Conservation (phyloP, 78 protist genomes). For the Planoprotostelium fungivorum region DNA sequence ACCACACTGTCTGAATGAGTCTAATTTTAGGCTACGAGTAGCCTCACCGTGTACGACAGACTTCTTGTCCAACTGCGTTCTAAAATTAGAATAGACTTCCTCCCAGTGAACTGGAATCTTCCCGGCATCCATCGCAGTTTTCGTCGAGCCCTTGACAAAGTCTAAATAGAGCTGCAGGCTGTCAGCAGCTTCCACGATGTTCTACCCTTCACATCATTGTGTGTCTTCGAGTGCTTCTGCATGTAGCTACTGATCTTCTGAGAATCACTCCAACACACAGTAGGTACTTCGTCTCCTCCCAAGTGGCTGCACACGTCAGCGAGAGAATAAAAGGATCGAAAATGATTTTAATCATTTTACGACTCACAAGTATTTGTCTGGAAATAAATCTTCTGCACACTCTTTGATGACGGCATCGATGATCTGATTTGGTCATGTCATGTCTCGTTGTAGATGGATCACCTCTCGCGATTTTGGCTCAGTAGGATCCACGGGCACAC, state of each 20-base stretch:
- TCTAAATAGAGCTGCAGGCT: background rate
- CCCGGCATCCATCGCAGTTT: background rate
- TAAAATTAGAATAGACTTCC: background rate
- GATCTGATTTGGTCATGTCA: background rate
- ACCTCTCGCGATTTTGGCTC: background rate
- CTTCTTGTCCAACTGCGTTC: background rate
- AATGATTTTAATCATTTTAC: slow-evolving; percentile 10
- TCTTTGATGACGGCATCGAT: background rate
- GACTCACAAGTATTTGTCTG: background rate
- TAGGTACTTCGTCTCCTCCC: slow-evolving; percentile 88
- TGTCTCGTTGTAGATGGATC: background rate
- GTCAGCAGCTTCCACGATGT: background rate
- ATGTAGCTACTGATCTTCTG: slow-evolving; percentile 1
- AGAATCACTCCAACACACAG: slow-evolving; percentile 71
- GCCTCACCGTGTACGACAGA: background rate
- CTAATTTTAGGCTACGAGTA: background rate
- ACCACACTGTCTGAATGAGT: background rate
- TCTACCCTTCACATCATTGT: background rate
- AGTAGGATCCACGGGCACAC: background rate
- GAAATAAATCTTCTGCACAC: background rate
- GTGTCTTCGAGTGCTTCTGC: background rate
- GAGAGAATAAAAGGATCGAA: no score
- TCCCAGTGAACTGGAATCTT: background rate
- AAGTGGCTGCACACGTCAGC: no score
- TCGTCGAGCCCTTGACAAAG: background rate